Evolutionary conservation across 768 basidiomycete species (phyloP).

Genomic region (Ephemerocybe angulata): DNA sequence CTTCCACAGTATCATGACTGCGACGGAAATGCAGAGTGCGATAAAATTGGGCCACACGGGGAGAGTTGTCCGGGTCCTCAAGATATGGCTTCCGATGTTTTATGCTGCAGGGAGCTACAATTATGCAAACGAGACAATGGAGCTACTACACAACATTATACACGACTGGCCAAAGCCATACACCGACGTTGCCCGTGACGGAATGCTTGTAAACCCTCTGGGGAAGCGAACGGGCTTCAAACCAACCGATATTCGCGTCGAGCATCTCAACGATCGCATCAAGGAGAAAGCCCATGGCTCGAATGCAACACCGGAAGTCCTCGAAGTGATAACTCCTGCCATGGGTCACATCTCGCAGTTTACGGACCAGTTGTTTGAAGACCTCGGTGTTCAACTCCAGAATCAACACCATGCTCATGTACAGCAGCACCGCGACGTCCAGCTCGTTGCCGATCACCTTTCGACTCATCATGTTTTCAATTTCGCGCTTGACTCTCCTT

Average conservation of each 20-base stretch:
- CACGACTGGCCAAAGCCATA: slow-evolving; percentile 18
- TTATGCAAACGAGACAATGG: slow-evolving; percentile 23
- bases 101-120: slow-evolving; percentile 20
- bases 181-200: slow-evolving; percentile 13
- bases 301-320: slow-evolving; percentile 17
- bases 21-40: slow-evolving; percentile 17
- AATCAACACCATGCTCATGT: slow-evolving; percentile 19
- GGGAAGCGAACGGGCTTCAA: slow-evolving; percentile 16
- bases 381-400: slow-evolving; percentile 15
- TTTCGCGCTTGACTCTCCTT: not conserved
- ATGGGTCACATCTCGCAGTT: slow-evolving; percentile 17
- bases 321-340: slow-evolving; percentile 21
- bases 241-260: slow-evolving; percentile 21
- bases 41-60: slow-evolving; percentile 19
- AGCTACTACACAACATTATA: slow-evolving; percentile 19
- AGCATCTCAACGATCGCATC: slow-evolving; percentile 22
- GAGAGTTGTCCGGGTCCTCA: slow-evolving; percentile 15
- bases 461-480: slow-evolving; percentile 1
- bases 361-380: slow-evolving; percentile 14
- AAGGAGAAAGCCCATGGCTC: slow-evolving; percentile 20
- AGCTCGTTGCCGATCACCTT: slow-evolving; percentile 13
- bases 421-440: slow-evolving; percentile 18
- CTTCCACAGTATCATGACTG: slow-evolving; percentile 15
- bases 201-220: slow-evolving; percentile 20
- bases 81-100: slow-evolving; percentile 20